A percentile compares a stretch with the other conserved stretches of the same genome.
Evolutionary conservation across 1,284 basidiomycete species (phyloP).

Genomic region (Ustilago sp.): DNA sequence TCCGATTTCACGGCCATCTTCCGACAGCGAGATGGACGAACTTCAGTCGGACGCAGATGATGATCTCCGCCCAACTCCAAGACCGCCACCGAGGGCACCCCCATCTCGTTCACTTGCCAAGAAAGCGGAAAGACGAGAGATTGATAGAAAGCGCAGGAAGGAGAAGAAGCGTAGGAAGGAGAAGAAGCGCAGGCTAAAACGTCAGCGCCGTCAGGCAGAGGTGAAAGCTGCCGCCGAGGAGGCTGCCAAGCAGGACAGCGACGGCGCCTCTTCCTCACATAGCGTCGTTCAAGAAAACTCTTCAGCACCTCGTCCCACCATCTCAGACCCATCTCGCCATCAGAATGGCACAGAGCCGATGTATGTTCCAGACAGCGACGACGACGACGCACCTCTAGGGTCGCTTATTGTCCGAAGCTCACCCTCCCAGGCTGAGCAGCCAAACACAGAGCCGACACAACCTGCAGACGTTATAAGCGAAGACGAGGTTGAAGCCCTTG

Average conservation of each 20-base stretch:
- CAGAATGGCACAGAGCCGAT: background rate
- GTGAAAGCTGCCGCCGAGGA: constrained; percentile 9
- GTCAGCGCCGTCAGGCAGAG: constrained; percentile 9
- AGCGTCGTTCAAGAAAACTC: background rate
- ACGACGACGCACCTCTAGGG: constrained; percentile 18
- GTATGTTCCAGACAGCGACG: background rate
- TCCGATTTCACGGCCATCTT: background rate
- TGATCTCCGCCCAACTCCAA: background rate
- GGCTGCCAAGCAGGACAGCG: constrained; percentile 7
- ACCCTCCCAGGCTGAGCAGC: background rate
- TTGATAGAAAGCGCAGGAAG: constrained; percentile 6
- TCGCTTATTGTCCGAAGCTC: constrained; percentile 3
- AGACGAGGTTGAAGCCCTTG: constrained; percentile 27
- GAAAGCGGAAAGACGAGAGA: background rate
- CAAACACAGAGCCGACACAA: background rate
- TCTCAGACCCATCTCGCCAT: background rate
- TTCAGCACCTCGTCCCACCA: background rate
- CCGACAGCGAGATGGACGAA: constrained; percentile 15
- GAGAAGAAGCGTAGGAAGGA: constrained; percentile 18
- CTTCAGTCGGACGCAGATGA: constrained; percentile 24
- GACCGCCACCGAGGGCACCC: constrained; percentile 1
- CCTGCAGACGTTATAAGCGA: constrained; percentile 12
- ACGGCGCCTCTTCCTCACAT: background rate
- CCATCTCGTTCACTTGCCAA: background rate
- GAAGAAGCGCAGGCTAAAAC: constrained; percentile 11